Evolutionary conservation across 257 asterid genomes (phyloP).

Genomic region (Capsicum baccatum): DNA sequence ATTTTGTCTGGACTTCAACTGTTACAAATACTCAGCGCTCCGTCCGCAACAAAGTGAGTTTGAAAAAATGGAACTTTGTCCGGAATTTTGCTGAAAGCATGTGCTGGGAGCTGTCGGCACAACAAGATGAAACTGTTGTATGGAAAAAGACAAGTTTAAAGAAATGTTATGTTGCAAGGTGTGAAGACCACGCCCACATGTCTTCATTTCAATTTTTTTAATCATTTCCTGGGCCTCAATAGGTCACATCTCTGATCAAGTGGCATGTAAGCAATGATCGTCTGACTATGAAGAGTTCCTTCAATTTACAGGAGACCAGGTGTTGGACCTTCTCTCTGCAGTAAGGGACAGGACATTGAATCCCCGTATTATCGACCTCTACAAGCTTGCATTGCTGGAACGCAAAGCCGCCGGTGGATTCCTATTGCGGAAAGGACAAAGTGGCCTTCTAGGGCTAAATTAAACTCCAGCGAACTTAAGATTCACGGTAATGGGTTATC

Average conservation of each 20-base stretch:
- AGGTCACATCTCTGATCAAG: neutral
- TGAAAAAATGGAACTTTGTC: slow-evolving; percentile 85
- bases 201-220: slow-evolving; percentile 20
- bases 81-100: slow-evolving; percentile 61
- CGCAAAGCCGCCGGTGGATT: slow-evolving; percentile 88
- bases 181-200: neutral
- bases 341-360: slow-evolving; percentile 76
- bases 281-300: slow-evolving; percentile 27
- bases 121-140: slow-evolving; percentile 92
- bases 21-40: slow-evolving; percentile 72
- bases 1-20: slow-evolving; percentile 98
- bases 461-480: slow-evolving; percentile 67
- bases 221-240: slow-evolving; percentile 15
- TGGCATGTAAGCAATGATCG: neutral
- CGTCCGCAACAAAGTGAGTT: slow-evolving; percentile 71
- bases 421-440: slow-evolving; percentile 75
- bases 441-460: slow-evolving; percentile 80
- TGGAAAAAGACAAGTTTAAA: slow-evolving; percentile 91
- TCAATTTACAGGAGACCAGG: slow-evolving; percentile 71
- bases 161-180: slow-evolving; percentile 80
- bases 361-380: slow-evolving; percentile 91
- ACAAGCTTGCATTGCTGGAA: slow-evolving; percentile 83
- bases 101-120: slow-evolving; percentile 94
- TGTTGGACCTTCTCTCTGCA: slow-evolving; percentile 70
- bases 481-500: slow-evolving; percentile 61